Conservation (phyloP, 345 rosid genomes). For the Streptanthus diversifolius region DNA sequence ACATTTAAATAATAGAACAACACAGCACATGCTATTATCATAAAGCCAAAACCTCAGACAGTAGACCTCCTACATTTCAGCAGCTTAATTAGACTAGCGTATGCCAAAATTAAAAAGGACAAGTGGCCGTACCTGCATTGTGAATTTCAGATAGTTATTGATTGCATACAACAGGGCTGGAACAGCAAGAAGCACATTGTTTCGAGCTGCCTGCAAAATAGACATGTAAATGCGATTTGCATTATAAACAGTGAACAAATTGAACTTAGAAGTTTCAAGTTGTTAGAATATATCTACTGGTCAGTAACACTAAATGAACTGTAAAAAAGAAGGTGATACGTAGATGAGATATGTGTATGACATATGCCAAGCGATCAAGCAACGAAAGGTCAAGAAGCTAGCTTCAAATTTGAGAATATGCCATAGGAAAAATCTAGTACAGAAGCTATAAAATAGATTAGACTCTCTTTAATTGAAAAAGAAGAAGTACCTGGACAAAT, state of each 20-base stretch:
- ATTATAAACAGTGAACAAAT: not conserved
- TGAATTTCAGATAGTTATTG: constrained; percentile 91
- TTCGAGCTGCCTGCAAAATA: constrained; percentile 85
- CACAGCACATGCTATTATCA: constrained; percentile 5
- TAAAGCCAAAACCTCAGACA: constrained; percentile 11
- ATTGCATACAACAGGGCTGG: constrained; percentile 90
- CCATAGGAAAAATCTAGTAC: not conserved
- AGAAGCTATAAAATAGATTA: not conserved
- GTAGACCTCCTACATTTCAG: constrained; percentile 9
- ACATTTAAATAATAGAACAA: not conserved
- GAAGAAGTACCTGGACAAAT: constrained; percentile 61
- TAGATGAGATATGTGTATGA: not conserved
- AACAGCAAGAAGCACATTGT: constrained; percentile 91
- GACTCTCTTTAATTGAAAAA: not conserved
- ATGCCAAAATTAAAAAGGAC: constrained; percentile 10
- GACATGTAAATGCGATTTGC: constrained; percentile 1
- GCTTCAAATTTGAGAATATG: not conserved
- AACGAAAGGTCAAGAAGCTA: not conserved
- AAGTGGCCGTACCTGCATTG: constrained; percentile 73
- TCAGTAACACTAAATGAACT: not conserved
- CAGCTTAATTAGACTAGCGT: not conserved
- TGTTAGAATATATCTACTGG: not conserved
- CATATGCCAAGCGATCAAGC: constrained; percentile 3
- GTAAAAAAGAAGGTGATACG: not conserved
- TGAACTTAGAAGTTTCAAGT: not conserved